Percentiles rank a stretch among this genome's conserved stretches.
These are phyloP conservation scores for Aspergillus luchuensis DNA, from an alignment of 2,329 filamentous ascomycete species.

Conservation along the genomic window DNA sequence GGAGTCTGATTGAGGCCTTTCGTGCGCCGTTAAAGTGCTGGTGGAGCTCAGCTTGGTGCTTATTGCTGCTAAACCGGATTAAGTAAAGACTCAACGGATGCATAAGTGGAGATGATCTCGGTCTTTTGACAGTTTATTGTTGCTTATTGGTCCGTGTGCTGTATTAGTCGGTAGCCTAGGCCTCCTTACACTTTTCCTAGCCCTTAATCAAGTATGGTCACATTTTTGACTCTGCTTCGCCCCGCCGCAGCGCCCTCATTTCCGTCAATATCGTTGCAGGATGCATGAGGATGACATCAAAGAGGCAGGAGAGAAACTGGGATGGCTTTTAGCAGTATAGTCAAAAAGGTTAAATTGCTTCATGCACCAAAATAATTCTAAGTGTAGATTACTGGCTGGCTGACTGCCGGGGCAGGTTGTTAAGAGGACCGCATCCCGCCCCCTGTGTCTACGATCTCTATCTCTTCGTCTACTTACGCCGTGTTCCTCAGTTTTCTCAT, in stretches of 20 bases:
- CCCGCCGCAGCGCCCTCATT: neutral
- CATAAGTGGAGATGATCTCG: neutral
- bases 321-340: neutral
- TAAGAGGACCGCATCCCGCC: neutral
- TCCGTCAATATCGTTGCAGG: neutral
- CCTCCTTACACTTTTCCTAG: too few relatives aligned
- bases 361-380: neutral
- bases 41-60: neutral
- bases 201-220: neutral
- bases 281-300: neutral
- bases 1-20: neutral
- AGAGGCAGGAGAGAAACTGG: neutral
- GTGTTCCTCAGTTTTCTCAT: neutral
- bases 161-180: too few relatives aligned
- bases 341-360: neutral
- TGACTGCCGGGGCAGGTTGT: neutral
- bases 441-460: neutral
- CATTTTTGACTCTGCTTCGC: neutral
- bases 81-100: neutral
- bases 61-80: neutral
- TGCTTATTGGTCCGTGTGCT: neutral
- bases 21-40: neutral
- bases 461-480: neutral
- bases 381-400: neutral
- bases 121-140: neutral